A percentile compares a stretch with the other conserved stretches of the same genome.
Conservation (phyloP, 352 stramenopile species). For the Pythium angustatum region DNA sequence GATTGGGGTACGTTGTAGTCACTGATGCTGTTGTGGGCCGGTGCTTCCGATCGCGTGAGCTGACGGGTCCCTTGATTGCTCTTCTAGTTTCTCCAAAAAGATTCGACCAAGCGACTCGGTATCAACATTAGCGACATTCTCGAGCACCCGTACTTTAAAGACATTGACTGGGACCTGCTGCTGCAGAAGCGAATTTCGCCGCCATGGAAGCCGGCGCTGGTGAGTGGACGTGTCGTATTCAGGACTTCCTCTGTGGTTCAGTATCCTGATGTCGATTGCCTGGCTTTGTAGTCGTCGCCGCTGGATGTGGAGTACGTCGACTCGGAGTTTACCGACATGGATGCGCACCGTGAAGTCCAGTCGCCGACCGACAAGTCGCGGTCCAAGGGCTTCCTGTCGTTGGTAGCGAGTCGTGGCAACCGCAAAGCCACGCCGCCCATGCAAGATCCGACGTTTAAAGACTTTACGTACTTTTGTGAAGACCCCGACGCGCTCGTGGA, state of each 20-base stretch:
- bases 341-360: constrained; percentile 80
- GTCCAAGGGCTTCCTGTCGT: constrained; percentile 82
- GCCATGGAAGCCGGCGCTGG: constrained; percentile 85
- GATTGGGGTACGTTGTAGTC: constrained; percentile 43
- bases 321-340: constrained; percentile 82
- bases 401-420: constrained; percentile 65
- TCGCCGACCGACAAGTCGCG: constrained; percentile 84
- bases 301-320: constrained; percentile 89
- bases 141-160: constrained; percentile 73
- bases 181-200: constrained; percentile 82
- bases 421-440: constrained; percentile 75
- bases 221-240: constrained; percentile 17
- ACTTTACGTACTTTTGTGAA: constrained; percentile 91
- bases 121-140: constrained; percentile 89
- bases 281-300: constrained; percentile 49
- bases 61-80: no score
- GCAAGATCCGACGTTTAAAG: constrained; percentile 88
- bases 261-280: background rate
- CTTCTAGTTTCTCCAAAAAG: constrained; percentile 79
- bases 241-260: background rate
- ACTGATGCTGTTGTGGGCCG: background rate
- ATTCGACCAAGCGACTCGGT: constrained; percentile 83
- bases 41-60: background rate
- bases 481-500: constrained; percentile 84
- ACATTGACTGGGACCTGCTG: constrained; percentile 85